Evolutionary conservation across 2,329 filamentous ascomycete genomes (phyloP).

Genomic region (Hypoxylon sp.): DNA sequence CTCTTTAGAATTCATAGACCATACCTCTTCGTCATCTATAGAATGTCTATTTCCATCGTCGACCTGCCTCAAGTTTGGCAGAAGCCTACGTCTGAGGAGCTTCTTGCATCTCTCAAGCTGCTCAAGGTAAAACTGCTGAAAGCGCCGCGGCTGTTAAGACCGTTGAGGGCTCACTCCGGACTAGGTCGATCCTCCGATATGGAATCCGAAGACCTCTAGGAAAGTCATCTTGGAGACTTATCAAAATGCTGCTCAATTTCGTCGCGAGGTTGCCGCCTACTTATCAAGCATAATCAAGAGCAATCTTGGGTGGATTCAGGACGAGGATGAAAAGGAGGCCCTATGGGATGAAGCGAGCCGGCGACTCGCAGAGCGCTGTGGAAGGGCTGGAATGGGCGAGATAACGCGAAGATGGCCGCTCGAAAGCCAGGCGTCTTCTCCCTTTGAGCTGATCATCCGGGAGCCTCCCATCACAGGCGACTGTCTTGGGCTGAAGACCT

Average conservation of each 20-base stretch:
- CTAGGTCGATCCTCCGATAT: conserved; percentile 74
- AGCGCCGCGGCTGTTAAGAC: neutral
- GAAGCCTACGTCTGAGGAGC: conserved; percentile 75
- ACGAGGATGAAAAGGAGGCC: conserved; percentile 75
- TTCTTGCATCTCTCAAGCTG: conserved; percentile 76
- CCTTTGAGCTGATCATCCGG: conserved; percentile 78
- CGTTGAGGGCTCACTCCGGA: conserved; percentile 15
- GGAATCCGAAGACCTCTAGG: conserved; percentile 67
- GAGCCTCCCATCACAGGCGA: conserved; percentile 92
- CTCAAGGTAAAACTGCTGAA: conserved; percentile 62
- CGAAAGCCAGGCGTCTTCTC: conserved; percentile 53
- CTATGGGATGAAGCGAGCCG: conserved; percentile 86
- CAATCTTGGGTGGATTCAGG: conserved; percentile 76
- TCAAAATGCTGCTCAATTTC: conserved; percentile 60
- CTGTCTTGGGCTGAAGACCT: conserved; percentile 92
- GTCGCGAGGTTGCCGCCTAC: conserved; percentile 73
- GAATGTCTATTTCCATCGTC: conserved; percentile 57
- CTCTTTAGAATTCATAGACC: conserved; percentile 32
- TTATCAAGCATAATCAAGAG: conserved; percentile 78
- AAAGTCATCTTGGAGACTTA: conserved; percentile 61
- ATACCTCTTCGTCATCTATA: conserved; percentile 18
- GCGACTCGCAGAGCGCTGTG: conserved; percentile 87
- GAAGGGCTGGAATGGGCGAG: conserved; percentile 77
- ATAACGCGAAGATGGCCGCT: conserved; percentile 71
- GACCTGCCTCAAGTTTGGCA: conserved; percentile 89